Base-by-base conservation (phyloP, 805 yeast genomes). In the Cyberlindnera saturnus region DNA sequence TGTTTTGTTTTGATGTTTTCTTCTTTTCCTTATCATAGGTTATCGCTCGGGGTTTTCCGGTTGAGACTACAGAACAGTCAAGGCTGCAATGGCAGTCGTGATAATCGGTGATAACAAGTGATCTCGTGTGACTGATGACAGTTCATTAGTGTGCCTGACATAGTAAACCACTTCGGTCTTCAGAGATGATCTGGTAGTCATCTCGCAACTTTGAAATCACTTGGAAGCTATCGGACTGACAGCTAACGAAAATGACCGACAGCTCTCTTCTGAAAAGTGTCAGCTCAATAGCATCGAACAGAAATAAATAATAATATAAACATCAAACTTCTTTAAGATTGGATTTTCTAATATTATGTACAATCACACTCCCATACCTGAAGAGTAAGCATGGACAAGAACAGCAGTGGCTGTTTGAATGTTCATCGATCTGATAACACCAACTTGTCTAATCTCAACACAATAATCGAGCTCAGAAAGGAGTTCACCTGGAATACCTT, bases 341-440 rank as follows among this genome's bases (percentile, higher is more conserved):
- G 29, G 40, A n/a, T 23, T 10, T 17, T 23, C 28, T 9, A 23
- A 23, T 10, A 23, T 9, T 9, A 23, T 23, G 9, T 10, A 33
- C 26, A 8, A 6, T 35, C 31, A 40, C 16, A 39, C 29, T 14
- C 35, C 32, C 28, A 40, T 20, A 5, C 40, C 38, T 2, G 58
- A 49, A 1, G 95, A 80, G 56, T 91, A 90, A 0, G 96, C 93
- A 63, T 90, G 95, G 6, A 89, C 96, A 40, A 90, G 78, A 17
- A 90, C 89, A 0, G 97, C 98, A 0, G 97, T 82, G 1, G 97
- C 98, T 0, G 97, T 90, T 65, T 90, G 98, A 48, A 90, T 90
- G 57, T 90, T 90, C 98, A 90, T 90, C 1, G 96, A 89, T 52
- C 98, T 73, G 34, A 91, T 80, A 15, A 90, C 89, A 14, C 98